These are phyloP conservation scores for Pleoardoris graminearum DNA, from an alignment of 2,329 filamentous ascomycete genomes.

Conservation along the genomic window DNA sequence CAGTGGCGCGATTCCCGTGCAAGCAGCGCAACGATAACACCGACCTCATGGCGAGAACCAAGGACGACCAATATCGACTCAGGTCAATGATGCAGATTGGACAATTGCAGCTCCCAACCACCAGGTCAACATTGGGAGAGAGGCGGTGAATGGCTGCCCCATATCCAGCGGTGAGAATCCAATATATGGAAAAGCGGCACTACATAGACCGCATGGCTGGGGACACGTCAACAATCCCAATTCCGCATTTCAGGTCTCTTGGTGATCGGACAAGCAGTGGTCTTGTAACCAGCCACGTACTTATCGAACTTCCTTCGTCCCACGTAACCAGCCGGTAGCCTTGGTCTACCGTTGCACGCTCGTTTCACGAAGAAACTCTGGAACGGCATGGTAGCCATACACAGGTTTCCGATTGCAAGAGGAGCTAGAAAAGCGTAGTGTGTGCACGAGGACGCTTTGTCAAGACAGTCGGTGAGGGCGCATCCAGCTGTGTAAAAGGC, in stretches of 20 bases:
- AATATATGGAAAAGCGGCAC: background rate
- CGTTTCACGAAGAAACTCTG: conserved; percentile 1
- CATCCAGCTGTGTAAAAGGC: background rate
- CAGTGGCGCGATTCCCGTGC: background rate
- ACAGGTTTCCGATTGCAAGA: background rate
- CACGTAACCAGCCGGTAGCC: background rate
- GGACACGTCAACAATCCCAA: conserved; percentile 1
- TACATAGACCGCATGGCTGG: conserved; percentile 2
- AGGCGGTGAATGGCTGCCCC: background rate
- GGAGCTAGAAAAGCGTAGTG: background rate
- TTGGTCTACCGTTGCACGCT: background rate
- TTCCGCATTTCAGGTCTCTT: background rate
- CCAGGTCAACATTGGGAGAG: background rate
- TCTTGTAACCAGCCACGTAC: background rate
- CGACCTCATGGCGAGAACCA: background rate
- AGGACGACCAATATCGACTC: background rate
- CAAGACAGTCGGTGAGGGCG: conserved; percentile 6
- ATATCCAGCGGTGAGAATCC: conserved; percentile 1
- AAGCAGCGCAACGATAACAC: background rate
- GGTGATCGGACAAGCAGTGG: background rate
- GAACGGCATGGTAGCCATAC: background rate
- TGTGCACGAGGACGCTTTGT: background rate
- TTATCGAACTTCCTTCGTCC: background rate
- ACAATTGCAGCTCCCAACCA: background rate
- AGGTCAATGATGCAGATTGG: background rate